Conservation (phyloP, 2,329 filamentous ascomycete genomes). For the Endoconidiophora laricicola region DNA sequence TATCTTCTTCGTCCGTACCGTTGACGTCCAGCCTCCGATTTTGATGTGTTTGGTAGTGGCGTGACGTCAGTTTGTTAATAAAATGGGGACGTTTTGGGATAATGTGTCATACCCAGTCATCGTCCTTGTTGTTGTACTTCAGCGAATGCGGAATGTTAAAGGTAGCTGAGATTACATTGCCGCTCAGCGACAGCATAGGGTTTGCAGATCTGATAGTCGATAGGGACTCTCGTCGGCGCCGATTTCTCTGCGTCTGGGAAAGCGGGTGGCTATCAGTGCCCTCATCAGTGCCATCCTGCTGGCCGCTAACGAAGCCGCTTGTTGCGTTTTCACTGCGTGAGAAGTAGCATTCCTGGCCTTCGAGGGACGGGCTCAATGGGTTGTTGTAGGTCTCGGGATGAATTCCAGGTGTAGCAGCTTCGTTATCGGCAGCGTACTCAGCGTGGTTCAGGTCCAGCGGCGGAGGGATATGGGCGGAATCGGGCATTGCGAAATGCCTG, state of each 20-base stretch:
- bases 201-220: slow-evolving; percentile 38
- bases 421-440: slow-evolving; percentile 13
- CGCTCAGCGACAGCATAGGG: slow-evolving; percentile 40
- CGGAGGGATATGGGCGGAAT: slow-evolving; percentile 6
- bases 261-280: slow-evolving; percentile 9
- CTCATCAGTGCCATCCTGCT: background rate
- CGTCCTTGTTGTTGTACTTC: slow-evolving; percentile 35
- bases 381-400: slow-evolving; percentile 16
- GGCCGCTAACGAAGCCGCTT: slow-evolving; percentile 4
- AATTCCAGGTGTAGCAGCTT: slow-evolving; percentile 20
- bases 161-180: slow-evolving; percentile 50
- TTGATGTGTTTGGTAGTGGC: background rate
- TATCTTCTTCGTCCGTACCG: slow-evolving; percentile 5
- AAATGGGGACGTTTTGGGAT: background rate
- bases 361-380: slow-evolving; percentile 10
- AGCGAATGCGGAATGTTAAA: slow-evolving; percentile 46
- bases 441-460: slow-evolving; percentile 6
- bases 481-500: slow-evolving; percentile 2
- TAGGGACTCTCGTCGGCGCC: slow-evolving; percentile 32
- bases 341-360: slow-evolving; percentile 16
- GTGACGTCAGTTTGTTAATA: background rate
- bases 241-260: slow-evolving; percentile 12
- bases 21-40: background rate
- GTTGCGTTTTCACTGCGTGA: slow-evolving; percentile 14
- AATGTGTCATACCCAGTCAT: slow-evolving; percentile 37